Evolutionary conservation across 768 basidiomycete species (phyloP), one percentile per base, ranked within the genome.

Genomic region (Lanmaoa rubissima): DNA sequence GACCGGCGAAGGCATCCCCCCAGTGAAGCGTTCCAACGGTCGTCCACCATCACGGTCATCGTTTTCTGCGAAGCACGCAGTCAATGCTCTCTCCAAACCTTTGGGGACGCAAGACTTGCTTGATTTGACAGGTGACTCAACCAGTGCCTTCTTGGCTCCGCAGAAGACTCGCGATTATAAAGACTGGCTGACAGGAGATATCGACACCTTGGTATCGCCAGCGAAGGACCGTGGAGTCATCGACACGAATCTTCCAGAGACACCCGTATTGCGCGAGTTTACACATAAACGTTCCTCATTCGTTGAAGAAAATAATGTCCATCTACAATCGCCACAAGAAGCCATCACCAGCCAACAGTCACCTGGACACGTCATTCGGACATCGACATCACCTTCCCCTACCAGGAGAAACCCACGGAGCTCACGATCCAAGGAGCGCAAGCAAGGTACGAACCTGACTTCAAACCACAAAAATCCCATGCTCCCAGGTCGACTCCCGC

Each of bases 181-280:
- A 60, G 89, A 92, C 65, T 90, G 90, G 90, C 73, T 93, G 35
- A 90, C 91, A 17, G 90, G 90, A 10, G 80, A 81, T 52, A 81
- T 84, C 54, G 77, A 80, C 43, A 73, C 77, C n/a, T 43, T 57
- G 7, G 31, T 44, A 34, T 62, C 63, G 12, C 57, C 63, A 21
- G 40, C 36, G n/a, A 66, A 64, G 59, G 67, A 61, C 6, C 57
- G 48, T 51, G 55, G 39, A 35, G 21, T 53, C 24, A 50, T 59
- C 24, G 58, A 63, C n/a, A 42, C 48, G 24, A 56, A 68, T 26
- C 46, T 31, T 39, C 53, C 67, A 39, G 72, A 76, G 45, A 69
- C 75, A 21, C 81, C 85, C 4, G 74, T 86, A 32, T 70, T 90
- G 49, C 84, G 88, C 53, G 82, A 86, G 19, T 87, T 86, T 17